These are phyloP conservation scores for Nakaseomyces delphensis DNA, from an alignment of 1,139 yeast genomes.

Conservation along the genomic window DNA sequence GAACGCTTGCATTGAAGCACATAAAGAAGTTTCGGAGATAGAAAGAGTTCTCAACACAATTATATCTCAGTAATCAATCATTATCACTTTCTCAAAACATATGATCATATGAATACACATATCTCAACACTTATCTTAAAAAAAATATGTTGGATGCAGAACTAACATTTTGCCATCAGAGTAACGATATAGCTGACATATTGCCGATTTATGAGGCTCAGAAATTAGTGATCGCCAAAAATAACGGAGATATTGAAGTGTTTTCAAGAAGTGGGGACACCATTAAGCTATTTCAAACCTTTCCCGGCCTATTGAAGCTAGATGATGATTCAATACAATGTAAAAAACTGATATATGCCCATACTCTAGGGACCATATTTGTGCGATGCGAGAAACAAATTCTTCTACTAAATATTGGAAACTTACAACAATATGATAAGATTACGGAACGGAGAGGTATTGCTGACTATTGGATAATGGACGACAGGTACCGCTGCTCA, in stretches of 20 bases:
- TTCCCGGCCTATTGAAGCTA: conserved; percentile 19
- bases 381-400: conserved; percentile 22
- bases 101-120: background rate
- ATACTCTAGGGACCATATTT: conserved; percentile 24
- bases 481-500: conserved; percentile 8
- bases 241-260: conserved; percentile 25
- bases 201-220: conserved; percentile 22
- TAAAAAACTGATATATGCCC: conserved; percentile 19
- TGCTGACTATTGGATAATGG: conserved; percentile 21
- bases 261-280: conserved; percentile 19
- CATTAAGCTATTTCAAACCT: conserved; percentile 23
- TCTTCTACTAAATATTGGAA: conserved; percentile 24
- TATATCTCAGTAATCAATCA: background rate
- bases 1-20: no score
- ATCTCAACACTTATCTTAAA: no score
- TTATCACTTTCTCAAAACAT: background rate
- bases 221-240: conserved; percentile 22
- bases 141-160: conserved; percentile 19
- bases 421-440: conserved; percentile 27
- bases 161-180: conserved; percentile 13
- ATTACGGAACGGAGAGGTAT: conserved; percentile 29
- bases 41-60: no score
- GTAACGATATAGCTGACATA: conserved; percentile 19
- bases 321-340: conserved; percentile 14
- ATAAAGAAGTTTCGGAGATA: no score